A percentile compares a stretch with the other conserved stretches of the same genome.
phyloP scores from a whole-genome alignment of 2,329 filamentous ascomycete species.

The Fusarium newnesense region DNA sequence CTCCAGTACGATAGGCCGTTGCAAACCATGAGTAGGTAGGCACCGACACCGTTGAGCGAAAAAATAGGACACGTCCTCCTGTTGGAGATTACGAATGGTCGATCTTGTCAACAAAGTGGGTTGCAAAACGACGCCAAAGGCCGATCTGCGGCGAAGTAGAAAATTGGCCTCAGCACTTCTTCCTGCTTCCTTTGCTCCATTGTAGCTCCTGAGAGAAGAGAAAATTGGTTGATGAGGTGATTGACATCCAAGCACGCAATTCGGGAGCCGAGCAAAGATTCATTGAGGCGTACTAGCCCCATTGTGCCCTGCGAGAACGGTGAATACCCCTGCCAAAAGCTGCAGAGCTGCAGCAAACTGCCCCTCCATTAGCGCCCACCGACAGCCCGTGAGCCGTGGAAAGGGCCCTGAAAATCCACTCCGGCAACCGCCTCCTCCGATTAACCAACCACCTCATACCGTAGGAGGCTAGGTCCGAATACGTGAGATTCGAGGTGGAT shows the following conservation, averaged over 20 bases:
- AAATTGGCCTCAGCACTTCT: conserved; percentile 23
- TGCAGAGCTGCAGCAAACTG: conserved; percentile 36
- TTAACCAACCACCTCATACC: conserved; percentile 31
- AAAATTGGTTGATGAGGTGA: conserved; percentile 35
- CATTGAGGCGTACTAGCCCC: conserved; percentile 29
- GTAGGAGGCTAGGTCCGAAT: conserved; percentile 33
- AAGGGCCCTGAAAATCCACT: conserved; percentile 35
- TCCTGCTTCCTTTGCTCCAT: conserved; percentile 24
- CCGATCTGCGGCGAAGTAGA: conserved; percentile 35
- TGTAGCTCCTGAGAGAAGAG: conserved; percentile 21
- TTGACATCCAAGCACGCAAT: conserved; percentile 42
- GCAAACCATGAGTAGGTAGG: conserved; percentile 9
- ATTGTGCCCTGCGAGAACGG: conserved; percentile 33
- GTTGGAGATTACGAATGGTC: conserved; percentile 10
- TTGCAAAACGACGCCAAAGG: conserved; percentile 19
- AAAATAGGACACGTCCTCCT: conserved; percentile 6
- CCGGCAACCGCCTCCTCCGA: conserved; percentile 40
- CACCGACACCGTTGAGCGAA: conserved; percentile 4
- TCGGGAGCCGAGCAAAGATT: conserved; percentile 39
- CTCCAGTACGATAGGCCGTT: conserved; percentile 1
- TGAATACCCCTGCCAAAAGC: conserved; percentile 30
- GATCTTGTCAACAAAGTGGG: conserved; percentile 26
- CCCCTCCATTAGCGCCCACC: conserved; percentile 42
- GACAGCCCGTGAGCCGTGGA: conserved; percentile 41
- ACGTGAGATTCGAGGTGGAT: conserved; percentile 34